Evolutionary conservation across 1,139 yeast genomes (phyloP), one percentile per base, ranked within the genome.

Genomic region (Candida sp.): DNA sequence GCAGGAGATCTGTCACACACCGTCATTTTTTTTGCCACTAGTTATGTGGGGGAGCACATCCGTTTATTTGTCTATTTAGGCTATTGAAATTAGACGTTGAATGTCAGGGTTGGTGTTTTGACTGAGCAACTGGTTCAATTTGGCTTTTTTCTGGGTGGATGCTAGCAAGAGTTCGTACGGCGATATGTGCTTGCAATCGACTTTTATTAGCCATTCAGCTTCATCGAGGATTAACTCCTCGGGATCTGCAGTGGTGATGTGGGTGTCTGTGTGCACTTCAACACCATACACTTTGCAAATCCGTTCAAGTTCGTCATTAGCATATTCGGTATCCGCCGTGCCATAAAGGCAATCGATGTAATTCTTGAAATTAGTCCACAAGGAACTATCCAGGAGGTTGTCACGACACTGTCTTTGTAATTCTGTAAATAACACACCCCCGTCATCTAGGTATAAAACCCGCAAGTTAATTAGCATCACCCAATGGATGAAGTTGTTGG

Each of bases 401-500:
- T 33, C 34, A 33, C 33, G 53, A 34, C 53, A 50, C 27, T 46
- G 34, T 2, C 34, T 30, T 4, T 42, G 28, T 8, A 53, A 35
- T 8, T 37, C 12, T 1, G 23, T 6, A 5, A 32, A 33, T 5
- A 44, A n/a, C n/a, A 32, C 42, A 2, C 49, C 49, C 23, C 48
- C 42, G 22, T 51, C 52, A 11, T 41, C 47, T 26, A 48, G 23
- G 5, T 44, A 52, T 4, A 49, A 11, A 4, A 55, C 48, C 17
- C 42, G 34, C 11, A 6, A 11, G 35, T 57, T 57, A 23, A 67
- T 46, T 12, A 54, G 51, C 4, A 61, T 58, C 22, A 68, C 52
- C 80, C 80, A 77, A 30, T 63, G 57, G 11, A 75, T 52, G 49
- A 64, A 75, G 47, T 61, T 63, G 32, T 68, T 63, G 2, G 75